Evolutionary conservation across 345 rosid genomes (phyloP).

Genomic region (Abelmoschus esculentus): DNA sequence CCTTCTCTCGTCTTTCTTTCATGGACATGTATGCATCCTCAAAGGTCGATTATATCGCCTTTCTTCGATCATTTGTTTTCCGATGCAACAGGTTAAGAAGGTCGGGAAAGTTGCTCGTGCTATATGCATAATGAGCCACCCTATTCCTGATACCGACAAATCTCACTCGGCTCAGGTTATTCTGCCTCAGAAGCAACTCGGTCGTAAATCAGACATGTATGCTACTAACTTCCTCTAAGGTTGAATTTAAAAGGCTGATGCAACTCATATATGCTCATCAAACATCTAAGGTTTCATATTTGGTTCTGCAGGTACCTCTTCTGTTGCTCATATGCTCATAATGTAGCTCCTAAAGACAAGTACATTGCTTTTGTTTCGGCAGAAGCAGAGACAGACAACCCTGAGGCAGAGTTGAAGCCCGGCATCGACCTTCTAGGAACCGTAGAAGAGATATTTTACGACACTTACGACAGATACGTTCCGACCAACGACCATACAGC

Average conservation of each 20-base stretch:
- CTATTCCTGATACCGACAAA: constrained; percentile 70
- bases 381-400: neutral
- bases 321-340: neutral
- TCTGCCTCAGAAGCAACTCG: constrained; percentile 89
- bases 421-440: neutral
- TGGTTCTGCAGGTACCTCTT: neutral
- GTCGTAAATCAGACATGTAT: constrained; percentile 87
- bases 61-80: too few relatives aligned
- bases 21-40: neutral
- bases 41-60: neutral
- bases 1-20: neutral
- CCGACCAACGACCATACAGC: neutral
- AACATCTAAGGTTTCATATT: neutral
- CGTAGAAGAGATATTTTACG: neutral
- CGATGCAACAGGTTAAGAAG: constrained; percentile 57
- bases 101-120: constrained; percentile 91
- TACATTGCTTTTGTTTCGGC: neutral
- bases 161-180: constrained; percentile 91
- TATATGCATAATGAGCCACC: constrained; percentile 89
- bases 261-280: neutral
- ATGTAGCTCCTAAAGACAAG: neutral
- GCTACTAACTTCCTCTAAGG: constrained; percentile 6
- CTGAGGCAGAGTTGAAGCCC: neutral
- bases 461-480: neutral
- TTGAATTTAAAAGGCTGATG: too few relatives aligned